Evolutionary conservation across 768 basidiomycete species (phyloP).

Genomic region (Hebeloma cylindrosporum): DNA sequence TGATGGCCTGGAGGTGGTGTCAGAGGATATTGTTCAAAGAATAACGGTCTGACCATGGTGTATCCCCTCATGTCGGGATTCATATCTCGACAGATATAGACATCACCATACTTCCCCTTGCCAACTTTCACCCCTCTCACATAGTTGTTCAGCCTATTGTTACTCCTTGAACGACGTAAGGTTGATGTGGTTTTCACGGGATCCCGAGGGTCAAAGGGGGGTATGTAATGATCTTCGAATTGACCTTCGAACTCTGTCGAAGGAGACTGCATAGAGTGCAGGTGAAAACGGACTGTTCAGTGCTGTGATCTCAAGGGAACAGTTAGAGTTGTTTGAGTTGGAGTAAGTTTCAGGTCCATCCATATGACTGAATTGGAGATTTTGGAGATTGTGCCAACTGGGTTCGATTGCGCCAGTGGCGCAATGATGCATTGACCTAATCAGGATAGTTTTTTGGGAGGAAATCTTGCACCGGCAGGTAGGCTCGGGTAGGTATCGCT

Average conservation of each 20-base stretch:
- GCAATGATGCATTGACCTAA: slow-evolving; percentile 12
- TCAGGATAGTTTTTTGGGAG: too few relatives aligned
- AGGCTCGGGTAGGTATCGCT: too few relatives aligned
- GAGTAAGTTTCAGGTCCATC: slow-evolving; percentile 8
- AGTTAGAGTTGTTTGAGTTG: not conserved
- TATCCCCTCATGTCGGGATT: slow-evolving; percentile 43
- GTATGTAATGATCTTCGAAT: slow-evolving; percentile 11
- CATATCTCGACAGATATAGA: slow-evolving; percentile 63
- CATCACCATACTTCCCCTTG: slow-evolving; percentile 52
- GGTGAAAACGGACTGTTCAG: not conserved
- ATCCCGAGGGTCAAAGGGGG: slow-evolving; percentile 39
- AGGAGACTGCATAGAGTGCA: slow-evolving; percentile 6
- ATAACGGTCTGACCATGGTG: slow-evolving; percentile 24
- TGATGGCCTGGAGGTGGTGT: slow-evolving; percentile 55
- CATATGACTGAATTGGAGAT: slow-evolving; percentile 5
- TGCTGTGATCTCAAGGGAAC: not conserved
- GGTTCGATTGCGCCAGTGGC: slow-evolving; percentile 7
- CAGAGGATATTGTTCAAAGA: slow-evolving; percentile 26
- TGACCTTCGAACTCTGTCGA: slow-evolving; percentile 3
- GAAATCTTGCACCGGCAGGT: too few relatives aligned
- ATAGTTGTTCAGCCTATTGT: slow-evolving; percentile 69
- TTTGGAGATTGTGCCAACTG: slow-evolving; percentile 4
- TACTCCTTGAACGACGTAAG: slow-evolving; percentile 30
- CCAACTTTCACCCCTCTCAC: slow-evolving; percentile 38
- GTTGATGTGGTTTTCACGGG: slow-evolving; percentile 45